Percentiles rank a stretch among this genome's conserved stretches.
These are phyloP conservation scores for Sclerospora graminicola DNA, from an alignment of 352 stramenopile genomes.

Conservation along the genomic window DNA sequence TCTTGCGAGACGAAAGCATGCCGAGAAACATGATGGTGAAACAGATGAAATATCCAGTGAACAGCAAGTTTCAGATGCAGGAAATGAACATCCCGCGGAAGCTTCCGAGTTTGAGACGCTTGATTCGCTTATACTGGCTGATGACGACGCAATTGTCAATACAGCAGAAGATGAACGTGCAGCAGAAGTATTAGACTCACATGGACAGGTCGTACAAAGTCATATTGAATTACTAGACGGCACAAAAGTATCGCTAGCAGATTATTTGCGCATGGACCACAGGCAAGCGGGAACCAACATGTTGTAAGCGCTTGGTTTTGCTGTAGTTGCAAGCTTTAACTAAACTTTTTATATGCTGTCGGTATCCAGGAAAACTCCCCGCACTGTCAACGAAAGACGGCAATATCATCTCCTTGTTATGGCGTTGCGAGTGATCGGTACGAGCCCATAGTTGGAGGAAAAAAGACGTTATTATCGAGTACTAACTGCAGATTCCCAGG, in stretches of 20 bases:
- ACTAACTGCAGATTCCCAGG: conserved; percentile 14
- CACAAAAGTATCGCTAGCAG: conserved; percentile 39
- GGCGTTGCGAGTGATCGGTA: conserved; percentile 39
- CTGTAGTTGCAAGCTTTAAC: background rate
- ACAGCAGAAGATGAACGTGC: conserved; percentile 15
- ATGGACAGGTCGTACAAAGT: conserved; percentile 25
- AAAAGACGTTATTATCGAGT: background rate
- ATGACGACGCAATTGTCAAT: conserved; percentile 17
- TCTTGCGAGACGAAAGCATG: conserved; percentile 34
- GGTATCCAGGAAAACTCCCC: conserved; percentile 21
- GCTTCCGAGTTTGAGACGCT: conserved; percentile 22
- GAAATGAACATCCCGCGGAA: conserved; percentile 6
- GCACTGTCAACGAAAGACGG: conserved; percentile 40
- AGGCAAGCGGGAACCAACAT: conserved; percentile 27
- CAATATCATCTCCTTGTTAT: conserved; percentile 56
- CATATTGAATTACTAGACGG: conserved; percentile 54
- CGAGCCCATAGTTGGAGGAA: background rate
- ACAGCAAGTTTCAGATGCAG: conserved; percentile 12
- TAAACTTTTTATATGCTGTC: background rate
- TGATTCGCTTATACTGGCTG: conserved; percentile 16
- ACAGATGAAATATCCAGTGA: conserved; percentile 1
- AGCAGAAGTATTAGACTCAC: conserved; percentile 24
- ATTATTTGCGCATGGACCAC: conserved; percentile 53
- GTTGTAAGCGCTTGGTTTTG: conserved; percentile 27
- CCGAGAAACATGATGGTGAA: conserved; percentile 1